Evolutionary conservation across 257 asterid species (phyloP), one percentile per base, ranked within the genome.

Genomic region (Fraxinus americana): DNA sequence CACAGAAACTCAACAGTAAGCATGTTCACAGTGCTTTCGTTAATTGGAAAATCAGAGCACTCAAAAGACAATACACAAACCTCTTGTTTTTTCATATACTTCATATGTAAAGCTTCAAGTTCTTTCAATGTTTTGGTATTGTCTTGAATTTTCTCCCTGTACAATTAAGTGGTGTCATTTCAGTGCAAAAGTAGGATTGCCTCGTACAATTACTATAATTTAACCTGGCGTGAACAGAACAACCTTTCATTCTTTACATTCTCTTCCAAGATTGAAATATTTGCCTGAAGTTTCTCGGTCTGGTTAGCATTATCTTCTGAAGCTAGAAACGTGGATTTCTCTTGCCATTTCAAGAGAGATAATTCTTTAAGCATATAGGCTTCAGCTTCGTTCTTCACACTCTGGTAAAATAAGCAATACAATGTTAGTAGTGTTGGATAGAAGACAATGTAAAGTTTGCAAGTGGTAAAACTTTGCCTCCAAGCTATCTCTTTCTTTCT

Each of bases 341-440:
- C 98, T 91, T 96, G 91, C 99, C 99, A 96, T 85, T 91, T 92
- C 71, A 96, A 79, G 69, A 89, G 88, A 7, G 94, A 91, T 74
- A 92, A 80, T 75, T 93, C 99, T 78, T 93, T 96, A 72, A 96
- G 96, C 99, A 96, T 93, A 91, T 88, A 96, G 68, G 83, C 95
- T 83, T 96, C 99, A 67, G 98, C 98, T 82, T 92, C 97, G 78
- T 96, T 92, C 87, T 96, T 96, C 67, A 93, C 97, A 43, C 88
- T 91, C 98, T 93, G 84, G 75, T 75, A 36, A 68, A 77, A 75
- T 70, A 57, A 77, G 67, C n/a, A 79, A 59, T 16, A 66, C 9
- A 78, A 5, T 57, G n/a, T 70, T 36, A 75, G 67, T 35, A 23
- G 14, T 8, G 70, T 77, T 9, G 30, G 68, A 8, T 4, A n/a